Conservation (phyloP, 2,329 filamentous ascomycete genomes). For the Ophiostoma ulmi region DNA sequence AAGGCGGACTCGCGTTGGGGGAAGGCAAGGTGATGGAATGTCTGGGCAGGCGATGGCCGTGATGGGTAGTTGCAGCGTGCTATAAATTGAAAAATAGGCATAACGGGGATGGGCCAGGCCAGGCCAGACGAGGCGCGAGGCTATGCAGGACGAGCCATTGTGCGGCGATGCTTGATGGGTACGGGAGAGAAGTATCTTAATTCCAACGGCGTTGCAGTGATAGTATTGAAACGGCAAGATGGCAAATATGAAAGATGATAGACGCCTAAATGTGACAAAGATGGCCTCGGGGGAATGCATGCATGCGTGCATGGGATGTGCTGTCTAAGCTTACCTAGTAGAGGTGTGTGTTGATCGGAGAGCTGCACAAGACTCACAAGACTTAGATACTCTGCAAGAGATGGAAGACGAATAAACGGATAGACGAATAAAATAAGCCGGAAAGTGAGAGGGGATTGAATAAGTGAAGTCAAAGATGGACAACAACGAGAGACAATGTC, state of each 20-base stretch:
- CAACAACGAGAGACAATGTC: background rate
- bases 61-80: no score
- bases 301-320: background rate
- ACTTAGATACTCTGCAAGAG: background rate
- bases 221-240: background rate
- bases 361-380: background rate
- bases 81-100: no score
- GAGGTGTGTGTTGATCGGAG: background rate
- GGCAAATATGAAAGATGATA: background rate
- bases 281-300: background rate
- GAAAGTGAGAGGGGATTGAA: background rate
- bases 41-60: background rate
- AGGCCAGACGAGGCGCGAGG: background rate
- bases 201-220: background rate
- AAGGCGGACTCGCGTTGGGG: background rate
- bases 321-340: background rate
- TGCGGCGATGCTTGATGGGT: background rate
- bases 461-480: background rate
- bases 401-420: background rate
- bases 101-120: background rate
- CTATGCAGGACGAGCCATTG: background rate
- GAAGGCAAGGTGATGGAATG: background rate
- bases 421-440: background rate
- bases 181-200: background rate
- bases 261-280: background rate